Base-by-base conservation (phyloP, 2,329 filamentous ascomycete species). In the Neonectria magnoliae region DNA sequence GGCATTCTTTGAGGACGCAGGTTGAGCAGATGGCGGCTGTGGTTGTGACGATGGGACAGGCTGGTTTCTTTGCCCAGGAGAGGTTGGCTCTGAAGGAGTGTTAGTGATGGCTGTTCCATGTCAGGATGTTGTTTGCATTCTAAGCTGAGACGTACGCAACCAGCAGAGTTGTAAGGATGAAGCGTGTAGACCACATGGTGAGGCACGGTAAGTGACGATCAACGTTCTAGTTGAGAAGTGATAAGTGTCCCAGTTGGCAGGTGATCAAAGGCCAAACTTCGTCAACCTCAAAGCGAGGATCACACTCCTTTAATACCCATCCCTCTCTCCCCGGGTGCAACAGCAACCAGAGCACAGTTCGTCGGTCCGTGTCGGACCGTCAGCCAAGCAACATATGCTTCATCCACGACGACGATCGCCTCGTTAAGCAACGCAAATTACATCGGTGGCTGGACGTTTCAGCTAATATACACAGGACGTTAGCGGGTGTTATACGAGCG, bases 11-110 rank as follows among this genome's bases (percentile, higher is more conserved):
- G n/a, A 75, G 60, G 7, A 69, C 13, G 64, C 79, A 81, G 5
- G 77, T 79, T 18, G 71, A 67, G 69, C 79, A 81, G 45, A 76
- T 58, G 18, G 75, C 66, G 13, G 69, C 67, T 0, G 76, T 79
- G 33, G 71, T 66, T 11, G 76, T 79, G 14, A 79, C 71, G 22
- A 77, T 79, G 38, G 79, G 79, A 47, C 79, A 81, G 6, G 60
- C 57, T 1, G 62, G 51, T 11, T 55, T 57, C 29, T 53, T 59
- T n/a, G 63, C 63, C 29, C 22, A 29, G 2, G 59, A 48, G 10
- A 53, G 36, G 18, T 13, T 38, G 25, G 36, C 20, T 22, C 63
- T 65, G 47, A 7, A 18, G 27, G 11, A 7, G 3, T 20, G 36
- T 42, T 22, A 31, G 45, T 51, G 9, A 27, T 33, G 22, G 14